Evolutionary conservation across 2,329 filamentous ascomycete genomes (phyloP), one percentile per base, ranked within the genome.

Genomic region (Stagonosporopsis chrysanthemi): DNA sequence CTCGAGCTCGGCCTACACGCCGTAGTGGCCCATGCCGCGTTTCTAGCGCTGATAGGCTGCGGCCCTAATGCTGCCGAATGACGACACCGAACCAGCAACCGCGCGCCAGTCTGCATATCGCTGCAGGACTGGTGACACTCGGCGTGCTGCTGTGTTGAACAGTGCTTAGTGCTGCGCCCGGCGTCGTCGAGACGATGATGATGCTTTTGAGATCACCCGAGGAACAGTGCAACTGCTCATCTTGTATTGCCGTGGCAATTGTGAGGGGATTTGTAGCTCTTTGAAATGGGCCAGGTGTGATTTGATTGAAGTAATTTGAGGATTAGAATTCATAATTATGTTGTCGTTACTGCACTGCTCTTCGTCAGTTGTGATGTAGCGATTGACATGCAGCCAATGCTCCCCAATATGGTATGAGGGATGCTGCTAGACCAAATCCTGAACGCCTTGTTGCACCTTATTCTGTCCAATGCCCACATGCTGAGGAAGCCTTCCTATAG

Each of bases 331-430:
- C 40, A 42, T 53, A 41, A 58, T 50, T 53, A 58, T 24, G 41
- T 38, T 58, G 31, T 52, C 48, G 39, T 52, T 48, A 57, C 43
- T 36, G 15, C 40, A 45, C 52, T 50, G 53, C 35, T 29, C 44
- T 43, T 50, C 22, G 26, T 57, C 39, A 41, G 31, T 52, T 29
- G 38, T 23, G 6, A 45, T 26, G 50, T 57, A 65, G 57, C 58
- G 62, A 65, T 63, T 52, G 62, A 61, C 31, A 50, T 60, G 62
- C 60, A 62, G 60, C 52, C 55, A 44, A 33, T 56, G 23, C 26
- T 42, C 52, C 59, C 59, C 49, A 49, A 65, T 56, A 38, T 45
- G 61, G 49, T 52, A 49, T 61, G 46, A 56, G 46, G 52, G 50
- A 63, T 63, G 60, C 62, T 61, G 62, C 60, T 42, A 60, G 42